These are phyloP conservation scores for Tricholoma sp. DNA, from an alignment of 768 basidiomycete genomes.

Conservation along the genomic window DNA sequence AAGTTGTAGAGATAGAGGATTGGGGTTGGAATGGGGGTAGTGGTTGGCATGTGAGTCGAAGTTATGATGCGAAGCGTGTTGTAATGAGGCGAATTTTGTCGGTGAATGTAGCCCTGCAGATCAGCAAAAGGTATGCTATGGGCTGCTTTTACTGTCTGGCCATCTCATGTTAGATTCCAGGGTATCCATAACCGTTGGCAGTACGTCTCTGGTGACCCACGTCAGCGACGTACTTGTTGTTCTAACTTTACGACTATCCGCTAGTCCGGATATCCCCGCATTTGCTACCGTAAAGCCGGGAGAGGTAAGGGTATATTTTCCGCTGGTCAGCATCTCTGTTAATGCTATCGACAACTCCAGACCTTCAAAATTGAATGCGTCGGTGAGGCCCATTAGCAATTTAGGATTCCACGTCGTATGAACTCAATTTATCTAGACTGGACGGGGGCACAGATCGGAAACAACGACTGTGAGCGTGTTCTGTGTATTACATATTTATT, in stretches of 20 bases:
- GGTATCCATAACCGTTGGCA: constrained; percentile 73
- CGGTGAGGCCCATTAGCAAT: constrained; percentile 31
- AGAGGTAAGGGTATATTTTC: constrained; percentile 28
- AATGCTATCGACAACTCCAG: constrained; percentile 23
- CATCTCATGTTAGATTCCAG: constrained; percentile 23
- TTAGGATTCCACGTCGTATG: not conserved
- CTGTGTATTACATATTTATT: not conserved
- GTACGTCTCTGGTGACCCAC: constrained; percentile 36
- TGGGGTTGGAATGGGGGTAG: too few relatives aligned
- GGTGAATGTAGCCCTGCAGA: constrained; percentile 31
- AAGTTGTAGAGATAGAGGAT: too few relatives aligned
- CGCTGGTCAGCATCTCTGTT: not conserved
- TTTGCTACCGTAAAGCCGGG: constrained; percentile 59
- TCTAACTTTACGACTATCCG: not conserved
- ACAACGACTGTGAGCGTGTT: constrained; percentile 54
- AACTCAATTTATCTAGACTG: constrained; percentile 42
- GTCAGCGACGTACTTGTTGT: not conserved
- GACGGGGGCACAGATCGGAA: constrained; percentile 77
- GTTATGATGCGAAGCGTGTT: not conserved
- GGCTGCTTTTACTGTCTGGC: not conserved
- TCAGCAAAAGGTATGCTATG: constrained; percentile 52
- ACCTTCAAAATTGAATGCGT: constrained; percentile 70
- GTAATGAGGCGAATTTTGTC: not conserved
- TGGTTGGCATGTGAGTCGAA: constrained; percentile 45
- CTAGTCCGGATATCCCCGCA: constrained; percentile 63